These are phyloP conservation scores for Penstemon newberryi DNA, from an alignment of 257 asterid species.

Conservation along the genomic window DNA sequence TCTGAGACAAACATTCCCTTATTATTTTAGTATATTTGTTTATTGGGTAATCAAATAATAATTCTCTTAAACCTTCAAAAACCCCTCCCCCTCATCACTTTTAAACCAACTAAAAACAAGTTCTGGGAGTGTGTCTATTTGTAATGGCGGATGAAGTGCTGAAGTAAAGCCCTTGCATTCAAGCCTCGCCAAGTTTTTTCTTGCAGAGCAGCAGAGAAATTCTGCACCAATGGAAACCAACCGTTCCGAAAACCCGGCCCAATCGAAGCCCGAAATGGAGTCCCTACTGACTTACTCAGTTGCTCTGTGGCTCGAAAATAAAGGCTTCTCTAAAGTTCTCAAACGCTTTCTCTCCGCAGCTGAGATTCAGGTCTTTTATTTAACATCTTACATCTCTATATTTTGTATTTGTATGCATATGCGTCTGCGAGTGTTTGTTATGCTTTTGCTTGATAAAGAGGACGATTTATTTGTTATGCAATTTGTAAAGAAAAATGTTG, in stretches of 20 bases:
- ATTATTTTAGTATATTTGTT: no score
- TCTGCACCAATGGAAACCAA: conserved; percentile 28
- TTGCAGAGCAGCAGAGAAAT: conserved; percentile 34
- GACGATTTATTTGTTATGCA: neutral
- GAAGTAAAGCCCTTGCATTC: conserved; percentile 43
- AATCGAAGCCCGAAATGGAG: conserved; percentile 42
- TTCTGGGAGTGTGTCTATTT: conserved; percentile 27
- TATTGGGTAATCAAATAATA: no score
- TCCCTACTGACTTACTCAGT: conserved; percentile 39
- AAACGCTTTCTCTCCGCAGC: conserved; percentile 53
- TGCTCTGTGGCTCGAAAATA: conserved; percentile 50
- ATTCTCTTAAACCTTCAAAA: no score
- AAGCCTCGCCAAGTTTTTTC: conserved; percentile 54
- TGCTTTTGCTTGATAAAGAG: neutral
- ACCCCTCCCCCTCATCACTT: no score
- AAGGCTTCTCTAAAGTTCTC: conserved; percentile 50
- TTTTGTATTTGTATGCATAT: neutral
- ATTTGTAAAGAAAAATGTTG: no score
- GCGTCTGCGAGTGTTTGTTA: neutral
- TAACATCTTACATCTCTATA: neutral
- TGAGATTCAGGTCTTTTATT: conserved; percentile 21
- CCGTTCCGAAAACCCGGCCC: neutral
- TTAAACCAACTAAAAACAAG: no score
- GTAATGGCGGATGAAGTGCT: conserved; percentile 16
- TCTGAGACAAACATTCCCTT: no score